phyloP scores from a whole-genome alignment of 257 asterid genomes.

The Orobanche coerulescens region DNA sequence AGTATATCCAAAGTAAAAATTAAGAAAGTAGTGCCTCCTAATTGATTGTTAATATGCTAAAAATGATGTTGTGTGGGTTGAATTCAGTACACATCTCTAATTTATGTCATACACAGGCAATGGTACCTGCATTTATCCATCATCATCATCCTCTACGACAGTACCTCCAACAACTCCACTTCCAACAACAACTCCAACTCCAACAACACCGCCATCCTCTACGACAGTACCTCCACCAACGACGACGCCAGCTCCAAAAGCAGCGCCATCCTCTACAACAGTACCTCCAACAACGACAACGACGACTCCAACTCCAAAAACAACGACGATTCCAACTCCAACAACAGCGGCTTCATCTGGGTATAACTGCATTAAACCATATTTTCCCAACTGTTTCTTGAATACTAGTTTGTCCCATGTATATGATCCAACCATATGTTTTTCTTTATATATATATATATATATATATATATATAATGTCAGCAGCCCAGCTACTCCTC shows the following conservation, averaged over 20 bases:
- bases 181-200: neutral
- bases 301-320: neutral
- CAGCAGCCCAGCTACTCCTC: constrained; percentile 50
- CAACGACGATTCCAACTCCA: constrained; percentile 27
- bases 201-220: neutral
- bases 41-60: too few species aligned
- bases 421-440: too few species aligned
- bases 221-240: constrained; percentile 14
- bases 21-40: too few species aligned
- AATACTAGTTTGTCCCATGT: neutral
- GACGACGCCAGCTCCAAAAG: constrained; percentile 24
- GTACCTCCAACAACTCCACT: constrained; percentile 30
- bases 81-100: neutral
- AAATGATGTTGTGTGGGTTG: neutral
- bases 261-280: neutral
- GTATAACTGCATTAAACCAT: constrained; percentile 29
- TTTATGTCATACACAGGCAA: constrained; percentile 34
- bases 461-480: too few species aligned
- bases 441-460: too few species aligned
- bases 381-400: neutral
- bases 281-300: constrained; percentile 4
- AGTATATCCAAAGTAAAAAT: too few species aligned
- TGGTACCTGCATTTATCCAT: constrained; percentile 52
- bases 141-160: constrained; percentile 33
- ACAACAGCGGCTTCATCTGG: constrained; percentile 45